Evolutionary conservation across 192 early-diverging fungal species (phyloP), one percentile per base, ranked within the genome.

Genomic region (Umbelopsis ramanniana): DNA sequence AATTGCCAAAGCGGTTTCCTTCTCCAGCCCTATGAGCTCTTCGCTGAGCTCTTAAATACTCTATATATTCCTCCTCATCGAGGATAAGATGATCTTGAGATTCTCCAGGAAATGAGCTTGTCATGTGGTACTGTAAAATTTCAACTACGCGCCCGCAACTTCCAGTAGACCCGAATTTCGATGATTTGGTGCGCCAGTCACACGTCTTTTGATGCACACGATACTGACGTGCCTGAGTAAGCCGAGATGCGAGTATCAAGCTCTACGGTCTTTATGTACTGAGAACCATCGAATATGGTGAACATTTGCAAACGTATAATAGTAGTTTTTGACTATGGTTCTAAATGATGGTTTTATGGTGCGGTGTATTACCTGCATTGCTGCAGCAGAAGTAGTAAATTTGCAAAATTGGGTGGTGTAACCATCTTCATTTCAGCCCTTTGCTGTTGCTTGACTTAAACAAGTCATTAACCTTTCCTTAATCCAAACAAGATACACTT

Each of bases 331-430:
- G 11, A 12, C 40, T 11, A 1, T 43, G 1, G 40, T 43, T 43
- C 40, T 43, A 11, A 11, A 12, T 6, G 1, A 5, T 43, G 1
- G 11, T 43, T 43, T 2, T 12, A 12, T 43, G 11, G 40, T 12
- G 40, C 40, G 40, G 11, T 43, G 11, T 43, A 43, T n/a, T 19
- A 17, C 15, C 48, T 50, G 48, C 48, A 50, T 21, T 5, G 48
- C 17, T 50, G 48, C 17, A 10, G 46, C 46, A 46, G 4, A 46
- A 29, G 29, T 3, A 29, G 40, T 43, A 54, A 54, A 54, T 54
- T 63, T 63, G 11, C 17, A 63, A 63, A 63, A 63, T 63, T 63
- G 57, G 53, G 57, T 63, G 57, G 57, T 63, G 57, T 63, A 63
- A 63, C 57, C 57, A 37, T n/a, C 23, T 12, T n/a, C 15, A 19